Evolutionary conservation across 345 rosid species (phyloP), one percentile per base, ranked within the genome.

Genomic region (Gossypium turneri): DNA sequence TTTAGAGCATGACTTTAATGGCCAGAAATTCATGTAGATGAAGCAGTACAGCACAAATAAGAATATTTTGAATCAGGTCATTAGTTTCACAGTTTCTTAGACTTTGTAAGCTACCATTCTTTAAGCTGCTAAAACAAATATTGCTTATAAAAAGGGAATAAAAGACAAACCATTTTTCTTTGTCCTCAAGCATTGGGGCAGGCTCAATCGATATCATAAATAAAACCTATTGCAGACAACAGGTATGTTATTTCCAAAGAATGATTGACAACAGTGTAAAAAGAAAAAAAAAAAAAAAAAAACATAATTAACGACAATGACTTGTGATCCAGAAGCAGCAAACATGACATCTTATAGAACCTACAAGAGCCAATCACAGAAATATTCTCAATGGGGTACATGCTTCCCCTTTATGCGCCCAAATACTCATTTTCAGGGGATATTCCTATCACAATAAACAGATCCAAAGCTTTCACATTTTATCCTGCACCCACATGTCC

Each of bases 181-280:
- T 95, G 82, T 95, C 99, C 84, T 95, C 98, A 25, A 93, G 99
- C 99, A 95, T 95, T 19, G 99, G 99, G 80, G 99, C 97, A 73
- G 99, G 98, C 85, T 95, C 99, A 73, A 83, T 88, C 22, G 96
- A 91, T 86, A 95, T 93, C 99, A 95, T 95, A 83, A 95, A 95
- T 78, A 95, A 82, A 72, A 95, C 98, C 98, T 94, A 80, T 79
- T 77, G 82, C 75, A 76, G 47, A 76, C 59, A 59, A 83, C 34
- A 73, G 24, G 43, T n/a, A 79, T 51, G 56, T 76, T 65, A 75
- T 70, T 22, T 12, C 57, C 50, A n/a, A 44, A 71, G 56, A 53
- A 74, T 9, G n/a, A 70, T 20, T 58, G 34, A 65, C 2, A 67
- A 67, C 8, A 11, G 9, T 12, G 7, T 8, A 65, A 5, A 47